Percentiles rank a stretch among this genome's conserved stretches.
Evolutionary conservation across 208 protist genomes (phyloP).

Genomic region (Leptomonas seymouri): DNA sequence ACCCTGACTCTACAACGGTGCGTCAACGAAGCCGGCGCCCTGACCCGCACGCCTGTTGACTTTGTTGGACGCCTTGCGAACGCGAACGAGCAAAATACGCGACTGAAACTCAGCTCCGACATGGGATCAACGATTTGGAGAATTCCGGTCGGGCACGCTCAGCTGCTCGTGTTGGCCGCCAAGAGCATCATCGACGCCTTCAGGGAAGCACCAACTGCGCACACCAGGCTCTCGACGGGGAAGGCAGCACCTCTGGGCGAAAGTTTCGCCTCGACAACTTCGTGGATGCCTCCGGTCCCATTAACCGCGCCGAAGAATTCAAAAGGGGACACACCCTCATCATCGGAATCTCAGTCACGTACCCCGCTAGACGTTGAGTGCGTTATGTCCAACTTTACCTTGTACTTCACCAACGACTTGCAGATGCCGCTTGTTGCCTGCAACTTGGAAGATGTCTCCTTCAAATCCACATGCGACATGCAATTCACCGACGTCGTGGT

Average conservation of each 20-base stretch:
- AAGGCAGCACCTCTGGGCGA: too few relatives aligned
- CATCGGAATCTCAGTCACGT: not conserved
- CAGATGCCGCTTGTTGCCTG: not conserved
- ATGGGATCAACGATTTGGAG: conserved; percentile 15
- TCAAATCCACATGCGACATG: conserved; percentile 18
- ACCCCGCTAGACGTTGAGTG: not conserved
- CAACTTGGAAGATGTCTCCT: conserved; percentile 4
- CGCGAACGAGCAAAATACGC: not conserved
- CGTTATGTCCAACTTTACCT: not conserved
- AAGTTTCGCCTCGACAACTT: not conserved
- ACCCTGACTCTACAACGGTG: conserved; percentile 15
- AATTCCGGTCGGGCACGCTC: conserved; percentile 17
- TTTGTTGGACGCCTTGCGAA: conserved; percentile 2
- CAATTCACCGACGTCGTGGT: conserved; percentile 8
- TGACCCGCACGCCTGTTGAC: conserved; percentile 18
- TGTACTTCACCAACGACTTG: conserved; percentile 20
- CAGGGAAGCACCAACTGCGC: not conserved
- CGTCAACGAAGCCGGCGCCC: conserved; percentile 1
- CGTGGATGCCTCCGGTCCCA: not conserved
- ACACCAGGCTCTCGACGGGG: not conserved
- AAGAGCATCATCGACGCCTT: not conserved
- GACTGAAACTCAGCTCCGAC: conserved; percentile 4
- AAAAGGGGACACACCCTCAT: not conserved
- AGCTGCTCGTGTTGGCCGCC: conserved; percentile 1
- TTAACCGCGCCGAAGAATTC: not conserved